Conservation (phyloP, 352 stramenopile species). For the Phytophthora podocarpi region DNA sequence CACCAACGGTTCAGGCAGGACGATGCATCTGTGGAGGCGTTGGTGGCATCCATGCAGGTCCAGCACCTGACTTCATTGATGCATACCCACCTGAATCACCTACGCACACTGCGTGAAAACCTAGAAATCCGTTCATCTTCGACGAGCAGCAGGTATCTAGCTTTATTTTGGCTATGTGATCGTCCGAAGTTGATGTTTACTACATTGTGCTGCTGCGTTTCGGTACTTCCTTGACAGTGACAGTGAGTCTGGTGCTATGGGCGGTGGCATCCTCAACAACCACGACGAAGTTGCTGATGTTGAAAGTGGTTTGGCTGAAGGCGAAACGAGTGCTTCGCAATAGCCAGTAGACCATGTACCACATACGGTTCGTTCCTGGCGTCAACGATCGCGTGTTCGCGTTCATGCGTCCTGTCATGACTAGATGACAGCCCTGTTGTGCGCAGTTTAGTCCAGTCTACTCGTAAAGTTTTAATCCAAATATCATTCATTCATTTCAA, state of each 20-base stretch:
- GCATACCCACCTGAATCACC: conserved; percentile 6
- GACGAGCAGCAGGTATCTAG: conserved; percentile 3
- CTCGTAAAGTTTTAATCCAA: too few relatives aligned
- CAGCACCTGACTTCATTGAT: conserved; percentile 17
- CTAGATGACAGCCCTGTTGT: too few relatives aligned
- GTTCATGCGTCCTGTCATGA: too few relatives aligned
- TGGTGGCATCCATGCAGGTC: conserved; percentile 21
- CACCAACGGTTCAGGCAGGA: background rate
- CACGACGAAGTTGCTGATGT: background rate
- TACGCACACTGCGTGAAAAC: conserved; percentile 13
- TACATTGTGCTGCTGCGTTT: background rate
- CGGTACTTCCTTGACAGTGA: background rate
- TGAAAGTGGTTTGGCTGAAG: background rate
- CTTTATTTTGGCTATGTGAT: background rate
- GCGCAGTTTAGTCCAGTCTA: too few relatives aligned
- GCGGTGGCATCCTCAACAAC: background rate
- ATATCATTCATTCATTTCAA: too few relatives aligned
- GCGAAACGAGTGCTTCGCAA: too few relatives aligned
- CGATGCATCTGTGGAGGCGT: conserved; percentile 10
- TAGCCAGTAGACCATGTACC: too few relatives aligned
- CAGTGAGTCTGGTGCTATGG: background rate
- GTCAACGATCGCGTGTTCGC: too few relatives aligned
- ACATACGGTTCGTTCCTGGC: too few relatives aligned
- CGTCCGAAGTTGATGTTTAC: background rate
- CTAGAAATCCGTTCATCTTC: background rate